phyloP scores from a whole-genome alignment of 2,329 filamentous ascomycete species.

The Hypomyces rosellus region DNA sequence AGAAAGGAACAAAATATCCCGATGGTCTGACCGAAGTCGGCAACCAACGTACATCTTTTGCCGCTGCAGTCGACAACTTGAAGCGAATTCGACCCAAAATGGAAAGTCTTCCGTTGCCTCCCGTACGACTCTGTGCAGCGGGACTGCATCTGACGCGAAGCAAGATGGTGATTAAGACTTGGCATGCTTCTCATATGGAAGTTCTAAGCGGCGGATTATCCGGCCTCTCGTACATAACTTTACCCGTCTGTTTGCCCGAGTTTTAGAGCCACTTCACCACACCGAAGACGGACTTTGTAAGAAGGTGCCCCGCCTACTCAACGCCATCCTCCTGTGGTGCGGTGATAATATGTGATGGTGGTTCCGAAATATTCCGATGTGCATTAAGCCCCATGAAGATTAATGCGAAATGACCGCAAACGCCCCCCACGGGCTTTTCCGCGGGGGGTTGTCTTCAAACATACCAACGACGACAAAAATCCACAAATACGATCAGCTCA shows the following conservation, averaged over 20 bases:
- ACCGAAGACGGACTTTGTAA: constrained; percentile 8
- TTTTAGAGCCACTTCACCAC: not conserved
- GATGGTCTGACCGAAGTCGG: constrained; percentile 6
- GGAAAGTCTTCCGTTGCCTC: not conserved
- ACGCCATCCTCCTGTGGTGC: constrained; percentile 2
- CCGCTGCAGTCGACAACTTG: no score
- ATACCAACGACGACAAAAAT: no score
- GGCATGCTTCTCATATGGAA: not conserved
- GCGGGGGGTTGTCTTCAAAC: no score
- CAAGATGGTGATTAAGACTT: not conserved
- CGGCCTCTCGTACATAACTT: not conserved
- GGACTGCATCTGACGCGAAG: constrained; percentile 1
- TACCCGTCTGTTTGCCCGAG: not conserved
- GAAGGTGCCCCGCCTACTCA: not conserved
- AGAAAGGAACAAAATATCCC: not conserved
- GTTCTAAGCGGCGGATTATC: not conserved
- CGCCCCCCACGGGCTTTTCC: no score
- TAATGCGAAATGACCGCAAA: no score
- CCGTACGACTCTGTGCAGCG: not conserved
- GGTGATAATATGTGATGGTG: not conserved
- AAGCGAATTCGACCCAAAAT: not conserved
- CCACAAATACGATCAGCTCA: no score
- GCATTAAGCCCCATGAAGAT: not conserved
- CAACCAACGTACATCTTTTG: not conserved
- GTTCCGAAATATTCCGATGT: constrained; percentile 11